Evolutionary conservation across 2,329 filamentous ascomycete species (phyloP), one percentile per base, ranked within the genome.

Genomic region (Pseudogymnoascus sp.): DNA sequence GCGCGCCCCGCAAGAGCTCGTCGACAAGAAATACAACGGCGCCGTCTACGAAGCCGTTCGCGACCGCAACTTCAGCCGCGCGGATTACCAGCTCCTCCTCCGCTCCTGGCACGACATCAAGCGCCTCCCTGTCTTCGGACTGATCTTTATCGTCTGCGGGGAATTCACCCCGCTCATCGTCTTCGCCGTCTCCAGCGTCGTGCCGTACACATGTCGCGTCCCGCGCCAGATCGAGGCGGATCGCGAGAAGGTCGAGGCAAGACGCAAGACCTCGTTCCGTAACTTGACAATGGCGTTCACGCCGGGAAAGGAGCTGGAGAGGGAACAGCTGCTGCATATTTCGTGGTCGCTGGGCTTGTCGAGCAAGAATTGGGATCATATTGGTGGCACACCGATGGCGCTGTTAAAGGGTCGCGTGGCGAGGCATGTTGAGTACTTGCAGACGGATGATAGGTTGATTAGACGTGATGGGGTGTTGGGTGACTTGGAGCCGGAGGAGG

Each of bases 161-260:
- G 93, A 97, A 76, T 88, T 96, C 76, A 90, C 93, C 1, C 91
- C 93, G 0, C 72, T 97, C 5, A 76, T 96, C 5, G 88, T 96
- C 1, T 78, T 92, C 5, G 83, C 86, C 34, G 77, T 96, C 25
- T 86, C 87, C 18, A 78, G 78, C 38, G 78, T 91, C 21, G 89
- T 96, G 25, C 93, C 93, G 0, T 85, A 85, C 69, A 88, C 91
- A 0, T 97, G 93, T 74, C 84, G 91, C 9, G 89, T 97, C 64
- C 93, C 93, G 0, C 78, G 77, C 40, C 93, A 97, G 77, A 78
- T 90, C 5, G 77, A 80, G n/a, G 74, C 75, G 37, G 81, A 85
- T 40, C 76, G 85, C 64, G 76, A 84, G 61, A 71, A 81, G 67
- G 75, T 79, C 1, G 84, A 90, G 71, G 74, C 77, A 59, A 75